Percentiles rank a stretch among this genome's conserved stretches.
These are phyloP conservation scores for Moesziomyces sp. DNA, from an alignment of 1,284 basidiomycete genomes.

Conservation along the genomic window DNA sequence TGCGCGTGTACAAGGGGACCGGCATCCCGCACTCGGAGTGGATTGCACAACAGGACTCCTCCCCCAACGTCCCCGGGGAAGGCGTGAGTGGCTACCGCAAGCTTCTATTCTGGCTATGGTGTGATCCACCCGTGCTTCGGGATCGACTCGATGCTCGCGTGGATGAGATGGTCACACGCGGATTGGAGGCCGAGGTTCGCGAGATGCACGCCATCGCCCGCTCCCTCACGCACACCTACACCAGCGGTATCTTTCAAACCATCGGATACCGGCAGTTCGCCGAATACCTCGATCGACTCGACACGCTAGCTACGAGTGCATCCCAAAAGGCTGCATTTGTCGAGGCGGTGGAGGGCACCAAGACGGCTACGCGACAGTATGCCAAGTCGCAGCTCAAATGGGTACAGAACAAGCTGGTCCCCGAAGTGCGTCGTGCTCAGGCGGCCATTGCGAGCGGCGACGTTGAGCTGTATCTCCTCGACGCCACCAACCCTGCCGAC, in stretches of 20 bases:
- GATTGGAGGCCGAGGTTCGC: conserved; percentile 84
- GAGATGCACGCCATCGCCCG: conserved; percentile 70
- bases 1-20: conserved; percentile 82
- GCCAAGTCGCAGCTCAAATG: conserved; percentile 91
- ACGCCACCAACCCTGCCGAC: conserved; percentile 73
- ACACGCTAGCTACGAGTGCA: conserved; percentile 1
- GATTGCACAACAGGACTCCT: conserved; percentile 71
- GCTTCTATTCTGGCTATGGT: conserved; percentile 91
- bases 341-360: conserved; percentile 81
- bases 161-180: conserved; percentile 89
- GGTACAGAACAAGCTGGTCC: conserved; percentile 90
- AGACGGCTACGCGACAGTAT: conserved; percentile 87
- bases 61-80: background rate
- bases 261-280: conserved; percentile 95
- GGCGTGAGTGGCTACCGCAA: conserved; percentile 71
- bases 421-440: conserved; percentile 71
- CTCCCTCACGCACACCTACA: conserved; percentile 71
- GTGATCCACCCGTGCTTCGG: conserved; percentile 76
- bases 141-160: conserved; percentile 81
- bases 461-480: conserved; percentile 73
- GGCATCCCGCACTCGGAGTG: conserved; percentile 78
- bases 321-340: conserved; percentile 68
- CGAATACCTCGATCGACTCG: conserved; percentile 72
- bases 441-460: conserved; percentile 17
- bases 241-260: conserved; percentile 87